Evolutionary conservation across 2,329 filamentous ascomycete species (phyloP), one percentile per base, ranked within the genome.

Genomic region (Neofusicoccum ribis): DNA sequence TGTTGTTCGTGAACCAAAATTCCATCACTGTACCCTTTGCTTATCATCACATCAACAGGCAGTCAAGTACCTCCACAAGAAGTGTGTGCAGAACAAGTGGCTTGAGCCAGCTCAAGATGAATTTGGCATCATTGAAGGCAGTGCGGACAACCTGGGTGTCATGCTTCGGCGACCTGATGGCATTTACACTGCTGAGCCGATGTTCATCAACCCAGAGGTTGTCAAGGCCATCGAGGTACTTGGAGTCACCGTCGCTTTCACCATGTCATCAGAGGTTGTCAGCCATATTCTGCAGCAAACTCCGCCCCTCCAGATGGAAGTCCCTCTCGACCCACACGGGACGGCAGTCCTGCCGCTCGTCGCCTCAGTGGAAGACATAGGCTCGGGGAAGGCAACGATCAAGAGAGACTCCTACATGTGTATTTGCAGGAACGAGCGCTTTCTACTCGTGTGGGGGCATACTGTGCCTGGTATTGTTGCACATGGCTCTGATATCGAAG

Each of bases 401-500:
- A 81, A 77, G 66, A 80, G 78, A 66, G 62, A 72, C 65, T 56
- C 70, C 63, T 81, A 80, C 65, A 77, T 77, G 14, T 80, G 79
- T 60, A 72, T 82, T n/a, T 74, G 79, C 51, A 72, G 79, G 43
- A 76, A 79, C 36, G 80, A 82, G 66, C 71, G 75, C 3, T 67
- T 81, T 20, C 68, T 82, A 7, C 71, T 83, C 6, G 74, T 82
- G 17, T 82, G 81, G 80, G 77, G 80, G 61, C 77, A 81, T 63
- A 76, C 79, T 39, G 68, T 80, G 14, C 75, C 76, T 47, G 73
- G 77, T 64, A 79, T 82, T 59, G 67, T 82, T 41, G 71, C 74
- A 17, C 76, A 80, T 56, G 79, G 76, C 3, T 74, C 74, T 5
- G 66, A 67, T 34, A 66, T 73, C 8, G 71, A 72, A 60, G 50